Conservation (phyloP, 306 rosid genomes). For the Betula pendula region DNA sequence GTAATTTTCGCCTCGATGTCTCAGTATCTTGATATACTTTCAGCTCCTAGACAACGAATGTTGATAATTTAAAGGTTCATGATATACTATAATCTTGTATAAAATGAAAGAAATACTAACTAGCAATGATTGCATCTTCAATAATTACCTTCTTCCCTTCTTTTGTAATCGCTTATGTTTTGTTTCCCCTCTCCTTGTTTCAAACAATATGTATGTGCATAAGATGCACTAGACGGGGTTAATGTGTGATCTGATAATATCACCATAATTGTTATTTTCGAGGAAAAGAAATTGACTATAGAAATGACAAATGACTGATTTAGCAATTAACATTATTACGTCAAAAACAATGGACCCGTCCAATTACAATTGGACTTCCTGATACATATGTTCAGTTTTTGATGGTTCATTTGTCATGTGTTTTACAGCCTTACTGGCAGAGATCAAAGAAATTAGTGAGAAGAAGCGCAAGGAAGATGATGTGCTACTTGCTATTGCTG, state of each 20-base stretch:
- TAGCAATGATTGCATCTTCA: background rate
- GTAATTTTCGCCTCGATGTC: conserved; percentile 36
- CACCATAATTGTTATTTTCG: background rate
- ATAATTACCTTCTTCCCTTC: conserved; percentile 3
- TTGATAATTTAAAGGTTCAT: background rate
- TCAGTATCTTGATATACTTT: conserved; percentile 12
- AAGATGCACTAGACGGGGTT: background rate
- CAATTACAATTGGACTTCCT: background rate
- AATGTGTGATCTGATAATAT: background rate
- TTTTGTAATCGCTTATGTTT: background rate
- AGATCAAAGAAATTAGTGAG: conserved; percentile 97
- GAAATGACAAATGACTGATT: background rate
- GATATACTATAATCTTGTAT: background rate
- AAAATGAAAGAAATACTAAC: background rate
- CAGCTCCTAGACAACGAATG: background rate
- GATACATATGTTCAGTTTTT: conserved; percentile 9
- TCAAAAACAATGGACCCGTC: background rate
- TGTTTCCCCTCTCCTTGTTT: background rate
- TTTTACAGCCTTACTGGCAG: conserved; percentile 79
- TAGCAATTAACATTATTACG: background rate
- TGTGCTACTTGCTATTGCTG: conserved; percentile 92
- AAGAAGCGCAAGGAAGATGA: conserved; percentile 95
- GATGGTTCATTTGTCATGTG: conserved; percentile 25
- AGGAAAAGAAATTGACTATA: background rate
- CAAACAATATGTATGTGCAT: conserved; percentile 2